Evolutionary conservation across 805 yeast genomes (phyloP), one percentile per base, ranked within the genome.

Genomic region (Candida nitratophila): DNA sequence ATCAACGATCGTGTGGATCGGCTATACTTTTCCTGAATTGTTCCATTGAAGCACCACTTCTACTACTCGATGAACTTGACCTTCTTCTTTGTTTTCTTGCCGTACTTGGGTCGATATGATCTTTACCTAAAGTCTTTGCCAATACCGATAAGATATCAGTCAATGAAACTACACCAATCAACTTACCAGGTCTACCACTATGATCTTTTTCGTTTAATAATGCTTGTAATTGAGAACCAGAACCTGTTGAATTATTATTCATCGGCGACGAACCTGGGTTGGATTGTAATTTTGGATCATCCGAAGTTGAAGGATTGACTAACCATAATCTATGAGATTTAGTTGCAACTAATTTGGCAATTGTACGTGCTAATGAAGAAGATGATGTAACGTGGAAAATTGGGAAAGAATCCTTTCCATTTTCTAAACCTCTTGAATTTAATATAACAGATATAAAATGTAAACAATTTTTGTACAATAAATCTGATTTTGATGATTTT

Each of bases 341-440:
- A 1, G 99, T 91, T 6, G 99, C 98, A 14, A 91, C 98, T 53
- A 91, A 70, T 62, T 93, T 91, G 30, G 98, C 98, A 57, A 93
- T 76, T 9, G 95, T 88, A 61, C 96, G 77, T 30, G 88, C 95
- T 41, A 93, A 71, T 0, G 93, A 81, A 10, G 95, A 79, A 35
- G 76, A 74, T 48, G 79, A 77, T 49, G 86, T 83, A 22, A 91
- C 96, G 61, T 91, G 96, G 74, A 91, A 91, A 35, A 93, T 91
- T 16, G 99, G 99, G 72, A 84, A 91, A 36, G 95, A 88, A 68
- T 91, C 99, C 64, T 90, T 89, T 42, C 96, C 96, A 59, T 89
- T 90, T 56, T 84, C 95, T 29, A 91, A 73, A 19, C 99, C 99
- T 59, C 96, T 81, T 44, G 83, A 82, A 50, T 85, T 83, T 50